A percentile compares a stretch with the other conserved stretches of the same genome.
These are phyloP conservation scores for Cordyceps militaris DNA, from an alignment of 2,329 filamentous ascomycete species.

Conservation along the genomic window DNA sequence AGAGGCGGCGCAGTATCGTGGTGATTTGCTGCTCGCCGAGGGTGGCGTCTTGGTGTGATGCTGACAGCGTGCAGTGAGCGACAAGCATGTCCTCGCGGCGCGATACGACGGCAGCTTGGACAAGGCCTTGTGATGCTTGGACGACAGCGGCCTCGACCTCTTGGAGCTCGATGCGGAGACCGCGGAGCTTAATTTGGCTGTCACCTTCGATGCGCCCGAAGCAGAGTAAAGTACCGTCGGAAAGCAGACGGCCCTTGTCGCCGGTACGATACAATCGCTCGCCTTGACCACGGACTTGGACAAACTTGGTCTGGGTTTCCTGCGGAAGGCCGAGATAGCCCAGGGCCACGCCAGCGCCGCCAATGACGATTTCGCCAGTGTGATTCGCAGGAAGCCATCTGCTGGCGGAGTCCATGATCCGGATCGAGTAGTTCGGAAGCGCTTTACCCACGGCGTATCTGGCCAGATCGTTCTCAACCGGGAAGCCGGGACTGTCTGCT, in stretches of 20 bases:
- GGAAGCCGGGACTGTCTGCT: neutral
- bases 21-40: too few relatives aligned
- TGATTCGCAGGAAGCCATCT: conserved; percentile 31
- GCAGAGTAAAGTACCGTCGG: conserved; percentile 27
- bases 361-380: conserved; percentile 25
- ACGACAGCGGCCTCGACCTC: conserved; percentile 28
- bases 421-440: conserved; percentile 24
- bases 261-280: conserved; percentile 29
- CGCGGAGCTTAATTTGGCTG: conserved; percentile 37
- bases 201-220: conserved; percentile 31
- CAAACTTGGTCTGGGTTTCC: neutral
- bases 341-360: conserved; percentile 22
- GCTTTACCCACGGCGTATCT: neutral
- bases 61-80: neutral
- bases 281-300: neutral
- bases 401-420: conserved; percentile 29
- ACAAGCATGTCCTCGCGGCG: neutral
- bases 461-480: neutral
- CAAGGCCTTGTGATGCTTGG: neutral
- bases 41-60: too few relatives aligned
- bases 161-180: conserved; percentile 36
- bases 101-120: neutral
- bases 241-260: conserved; percentile 25
- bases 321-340: conserved; percentile 31
- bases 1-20: conserved; percentile 10